Evolutionary conservation across 2,329 filamentous ascomycete genomes (phyloP).

Genomic region (Diaporthe eres): DNA sequence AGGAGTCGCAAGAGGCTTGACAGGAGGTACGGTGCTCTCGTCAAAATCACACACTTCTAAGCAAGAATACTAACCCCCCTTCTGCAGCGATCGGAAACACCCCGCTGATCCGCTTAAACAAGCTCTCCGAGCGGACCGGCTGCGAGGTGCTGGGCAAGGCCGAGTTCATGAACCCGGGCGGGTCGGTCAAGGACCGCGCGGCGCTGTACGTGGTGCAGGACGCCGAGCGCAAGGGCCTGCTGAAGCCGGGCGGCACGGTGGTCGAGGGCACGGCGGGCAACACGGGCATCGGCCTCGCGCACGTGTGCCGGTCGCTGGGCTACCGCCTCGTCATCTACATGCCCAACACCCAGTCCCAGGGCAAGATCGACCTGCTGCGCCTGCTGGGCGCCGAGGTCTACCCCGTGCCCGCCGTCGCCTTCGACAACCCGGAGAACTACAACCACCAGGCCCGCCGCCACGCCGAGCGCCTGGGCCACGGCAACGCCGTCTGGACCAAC

Average conservation of each 20-base stretch:
- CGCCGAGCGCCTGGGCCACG: conserved; percentile 86
- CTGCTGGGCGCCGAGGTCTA: conserved; percentile 95
- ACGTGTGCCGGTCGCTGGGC: conserved; percentile 92
- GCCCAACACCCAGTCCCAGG: conserved; percentile 98
- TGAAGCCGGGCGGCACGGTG: conserved; percentile 90
- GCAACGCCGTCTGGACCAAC: conserved; percentile 97
- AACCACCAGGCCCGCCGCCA: conserved; percentile 95
- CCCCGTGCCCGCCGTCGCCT: conserved; percentile 94
- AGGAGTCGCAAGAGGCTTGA: conserved; percentile 81
- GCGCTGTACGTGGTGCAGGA: conserved; percentile 94
- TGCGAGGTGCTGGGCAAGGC: conserved; percentile 97
- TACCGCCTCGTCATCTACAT: conserved; percentile 99
- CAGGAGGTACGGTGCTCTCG: conserved; percentile 74
- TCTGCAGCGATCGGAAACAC: conserved; percentile 93
- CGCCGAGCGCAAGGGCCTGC: conserved; percentile 88
- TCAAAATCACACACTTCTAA: background rate
- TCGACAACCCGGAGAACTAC: conserved; percentile 96
- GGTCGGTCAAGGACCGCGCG: conserved; percentile 95
- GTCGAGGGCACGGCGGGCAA: conserved; percentile 98
- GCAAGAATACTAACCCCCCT: background rate
- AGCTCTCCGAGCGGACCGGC: conserved; percentile 89
- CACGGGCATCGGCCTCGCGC: conserved; percentile 96
- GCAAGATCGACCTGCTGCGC: conserved; percentile 94
- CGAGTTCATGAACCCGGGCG: conserved; percentile 98
- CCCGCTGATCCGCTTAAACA: conserved; percentile 90